Evolutionary conservation across 148 eudicot species (phyloP), one percentile per base, ranked within the genome.

Genomic region (Nyssa sinensis): DNA sequence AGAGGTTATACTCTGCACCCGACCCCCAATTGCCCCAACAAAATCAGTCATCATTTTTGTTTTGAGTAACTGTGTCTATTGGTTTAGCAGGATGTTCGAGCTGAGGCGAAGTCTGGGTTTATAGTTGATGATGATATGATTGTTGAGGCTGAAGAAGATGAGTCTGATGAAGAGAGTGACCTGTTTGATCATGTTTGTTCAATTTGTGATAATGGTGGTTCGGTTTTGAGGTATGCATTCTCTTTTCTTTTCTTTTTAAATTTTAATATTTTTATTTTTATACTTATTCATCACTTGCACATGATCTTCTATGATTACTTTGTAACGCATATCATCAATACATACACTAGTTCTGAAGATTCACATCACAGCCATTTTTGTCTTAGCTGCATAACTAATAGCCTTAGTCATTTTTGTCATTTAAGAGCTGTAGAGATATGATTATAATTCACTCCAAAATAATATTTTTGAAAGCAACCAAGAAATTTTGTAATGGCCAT

Each of bases 131-230:
- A 80, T 68, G 87, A 86, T 77, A 32, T 62, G 55, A 35, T 61
- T n/a, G 85, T 62, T 73, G 82, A 73, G 35, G 76, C 49, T 59
- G 77, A 64, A 23, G 79, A 73, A n/a, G 81, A 72, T 74, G 81
- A 74, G 1, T 66, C 81, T 24, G 87, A 88, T 35, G 86, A 67
- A 58, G 97, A 88, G 66, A 86, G 83, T 9, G 93, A 88, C 51
- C 81, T 79, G 51, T 87, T 83, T 80, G 93, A 87, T 72, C 77
- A 88, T 31, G 96, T 94, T 69, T 94, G 98, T 82, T 78, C 89
- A 74, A 87, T 94, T 66, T 94, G 98, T 78, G 98, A 94, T 75
- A 86, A 94, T 77, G 98, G 98, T 60, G 98, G 98, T 70, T 33
- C 69, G 1, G 67, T 94, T 63, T 70, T 81, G 44, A 81, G 93